Percentiles rank a stretch among this genome's conserved stretches.
These are phyloP conservation scores for Boletus reticuloceps DNA, from an alignment of 768 basidiomycete genomes.

Conservation along the genomic window DNA sequence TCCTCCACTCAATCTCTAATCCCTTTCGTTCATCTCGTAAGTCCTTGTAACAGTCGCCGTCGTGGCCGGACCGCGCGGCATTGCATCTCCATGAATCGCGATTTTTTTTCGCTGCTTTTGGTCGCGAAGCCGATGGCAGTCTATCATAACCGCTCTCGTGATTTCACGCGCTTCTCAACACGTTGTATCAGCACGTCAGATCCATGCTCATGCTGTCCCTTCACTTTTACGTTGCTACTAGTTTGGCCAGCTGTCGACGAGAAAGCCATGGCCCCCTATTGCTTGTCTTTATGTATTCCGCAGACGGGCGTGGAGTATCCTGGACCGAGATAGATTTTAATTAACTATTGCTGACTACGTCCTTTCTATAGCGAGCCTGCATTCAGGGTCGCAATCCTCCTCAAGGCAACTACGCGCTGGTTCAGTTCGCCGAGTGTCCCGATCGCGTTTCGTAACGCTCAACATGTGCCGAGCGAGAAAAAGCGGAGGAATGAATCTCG, in stretches of 20 bases:
- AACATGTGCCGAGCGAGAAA: slow-evolving; percentile 31
- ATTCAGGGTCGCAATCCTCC: slow-evolving; percentile 32
- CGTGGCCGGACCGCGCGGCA: slow-evolving; percentile 13
- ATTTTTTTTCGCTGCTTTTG: slow-evolving; percentile 19
- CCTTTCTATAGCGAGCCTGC: slow-evolving; percentile 19
- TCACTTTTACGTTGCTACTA: slow-evolving; percentile 33
- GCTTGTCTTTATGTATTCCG: slow-evolving; percentile 36
- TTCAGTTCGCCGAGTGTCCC: slow-evolving; percentile 35
- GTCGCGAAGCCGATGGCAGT: slow-evolving; percentile 29
- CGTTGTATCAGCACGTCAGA: slow-evolving; percentile 36
- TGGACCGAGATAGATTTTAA: slow-evolving; percentile 35
- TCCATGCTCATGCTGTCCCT: slow-evolving; percentile 29
- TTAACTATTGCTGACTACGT: slow-evolving; percentile 27
- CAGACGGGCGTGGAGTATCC: slow-evolving; percentile 33
- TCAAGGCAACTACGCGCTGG: slow-evolving; percentile 38
- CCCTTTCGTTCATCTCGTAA: slow-evolving; percentile 2
- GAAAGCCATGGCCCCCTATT: slow-evolving; percentile 30
- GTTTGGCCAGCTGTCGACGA: slow-evolving; percentile 20
- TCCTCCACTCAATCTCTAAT: slow-evolving; percentile 5
- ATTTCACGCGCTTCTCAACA: slow-evolving; percentile 36
- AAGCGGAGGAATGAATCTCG: slow-evolving; percentile 35
- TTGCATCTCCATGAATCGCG: slow-evolving; percentile 18
- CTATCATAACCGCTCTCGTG: slow-evolving; percentile 32
- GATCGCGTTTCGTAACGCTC: slow-evolving; percentile 33
- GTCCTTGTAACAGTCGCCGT: slow-evolving; percentile 14